Percentiles rank a stretch among this genome's conserved stretches.
Conservation (phyloP, 75 land plant species). For the Selaginella tamariscina region DNA sequence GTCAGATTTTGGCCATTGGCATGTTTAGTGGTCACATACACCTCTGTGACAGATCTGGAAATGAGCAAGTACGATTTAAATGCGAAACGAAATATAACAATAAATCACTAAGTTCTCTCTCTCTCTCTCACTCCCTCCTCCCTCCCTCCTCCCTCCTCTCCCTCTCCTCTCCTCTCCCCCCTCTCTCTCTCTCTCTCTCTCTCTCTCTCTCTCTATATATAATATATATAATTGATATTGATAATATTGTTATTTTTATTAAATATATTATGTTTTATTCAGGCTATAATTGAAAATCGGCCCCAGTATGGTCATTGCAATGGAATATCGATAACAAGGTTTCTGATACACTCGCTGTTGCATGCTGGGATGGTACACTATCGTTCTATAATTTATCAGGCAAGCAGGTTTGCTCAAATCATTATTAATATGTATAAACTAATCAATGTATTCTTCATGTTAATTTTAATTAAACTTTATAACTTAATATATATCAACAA, state of each 20-base stretch:
- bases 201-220: no score
- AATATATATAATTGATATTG: no score
- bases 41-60: slow-evolving; percentile 24
- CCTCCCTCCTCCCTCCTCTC: no score
- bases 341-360: slow-evolving; percentile 29
- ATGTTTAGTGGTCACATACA: slow-evolving; percentile 26
- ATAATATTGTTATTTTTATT: no score
- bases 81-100: background rate
- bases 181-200: no score
- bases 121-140: no score
- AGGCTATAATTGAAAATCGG: slow-evolving; percentile 21
- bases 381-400: slow-evolving; percentile 33
- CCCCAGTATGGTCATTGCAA: slow-evolving; percentile 34
- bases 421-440: background rate
- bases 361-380: slow-evolving; percentile 33
- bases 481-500: no score
- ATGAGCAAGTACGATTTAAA: slow-evolving; percentile 16
- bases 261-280: no score
- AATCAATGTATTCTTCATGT: background rate
- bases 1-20: slow-evolving; percentile 29
- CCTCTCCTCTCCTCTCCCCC: no score
- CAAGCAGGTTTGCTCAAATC: slow-evolving; percentile 32
- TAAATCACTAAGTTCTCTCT: background rate
- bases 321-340: slow-evolving; percentile 26
- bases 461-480: no score